phyloP scores from a whole-genome alignment of 2,329 filamentous ascomycete species.

The Corinectria fuckeliana region DNA sequence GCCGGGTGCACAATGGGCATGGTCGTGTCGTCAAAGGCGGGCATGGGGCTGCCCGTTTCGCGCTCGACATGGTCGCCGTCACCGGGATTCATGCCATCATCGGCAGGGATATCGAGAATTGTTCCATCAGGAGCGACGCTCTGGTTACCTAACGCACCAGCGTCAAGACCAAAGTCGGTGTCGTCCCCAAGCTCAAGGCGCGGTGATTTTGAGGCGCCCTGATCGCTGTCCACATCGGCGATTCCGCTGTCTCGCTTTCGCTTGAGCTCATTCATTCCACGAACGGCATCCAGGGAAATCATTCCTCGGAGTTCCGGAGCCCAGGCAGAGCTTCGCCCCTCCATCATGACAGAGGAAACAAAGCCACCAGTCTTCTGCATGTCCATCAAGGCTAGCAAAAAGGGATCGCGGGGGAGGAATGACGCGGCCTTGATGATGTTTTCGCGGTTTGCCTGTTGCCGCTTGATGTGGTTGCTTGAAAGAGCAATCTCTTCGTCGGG shows the following conservation, averaged over 20 bases:
- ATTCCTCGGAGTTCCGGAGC: constrained; percentile 93
- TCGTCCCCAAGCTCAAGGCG: constrained; percentile 73
- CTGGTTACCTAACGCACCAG: constrained; percentile 57
- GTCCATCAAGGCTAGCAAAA: constrained; percentile 85
- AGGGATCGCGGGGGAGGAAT: constrained; percentile 86
- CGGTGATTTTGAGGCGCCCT: constrained; percentile 70
- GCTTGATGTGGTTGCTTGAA: constrained; percentile 78
- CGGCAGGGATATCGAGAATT: constrained; percentile 68
- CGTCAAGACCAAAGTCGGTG: constrained; percentile 58
- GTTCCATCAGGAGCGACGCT: constrained; percentile 66
- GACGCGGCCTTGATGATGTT: constrained; percentile 83
- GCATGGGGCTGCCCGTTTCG: constrained; percentile 54
- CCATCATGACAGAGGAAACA: constrained; percentile 84
- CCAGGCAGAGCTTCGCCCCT: constrained; percentile 80
- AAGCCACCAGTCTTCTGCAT: constrained; percentile 93
- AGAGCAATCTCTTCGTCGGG: constrained; percentile 84
- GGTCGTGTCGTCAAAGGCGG: constrained; percentile 80
- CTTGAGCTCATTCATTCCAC: constrained; percentile 81
- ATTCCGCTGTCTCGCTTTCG: constrained; percentile 91
- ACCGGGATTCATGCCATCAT: constrained; percentile 55
- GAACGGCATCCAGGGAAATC: constrained; percentile 83
- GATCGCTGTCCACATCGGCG: constrained; percentile 76
- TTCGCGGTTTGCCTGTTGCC: constrained; percentile 83
- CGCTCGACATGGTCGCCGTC: constrained; percentile 56
- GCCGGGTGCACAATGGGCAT: constrained; percentile 78